These are phyloP conservation scores for Stenogyne calaminthoides DNA, from an alignment of 305 asterid species.

Conservation along the genomic window DNA sequence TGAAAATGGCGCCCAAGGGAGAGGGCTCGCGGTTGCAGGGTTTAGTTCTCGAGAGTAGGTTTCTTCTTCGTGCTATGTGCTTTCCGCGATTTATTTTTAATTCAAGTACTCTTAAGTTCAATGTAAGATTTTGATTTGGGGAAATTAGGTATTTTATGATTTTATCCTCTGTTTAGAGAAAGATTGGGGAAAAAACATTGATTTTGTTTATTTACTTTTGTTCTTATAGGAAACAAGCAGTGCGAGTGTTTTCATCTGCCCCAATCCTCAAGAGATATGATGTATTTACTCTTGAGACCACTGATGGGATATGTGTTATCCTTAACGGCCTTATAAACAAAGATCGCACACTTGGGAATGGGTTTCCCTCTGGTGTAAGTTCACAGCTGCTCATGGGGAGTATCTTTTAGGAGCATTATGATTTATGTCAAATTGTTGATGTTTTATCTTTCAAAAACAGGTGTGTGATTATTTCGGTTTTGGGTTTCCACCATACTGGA, in stretches of 20 bases:
- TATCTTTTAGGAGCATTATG: conserved; percentile 13
- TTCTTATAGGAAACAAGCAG: conserved; percentile 54
- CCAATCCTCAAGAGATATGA: conserved; percentile 63
- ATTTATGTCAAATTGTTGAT: conserved; percentile 13
- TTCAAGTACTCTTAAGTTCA: background rate
- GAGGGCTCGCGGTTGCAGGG: conserved; percentile 62
- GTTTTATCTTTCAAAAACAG: conserved; percentile 24
- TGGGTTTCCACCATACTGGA: conserved; percentile 79
- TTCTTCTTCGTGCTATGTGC: background rate
- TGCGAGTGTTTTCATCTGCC: conserved; percentile 69
- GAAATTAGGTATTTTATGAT: background rate
- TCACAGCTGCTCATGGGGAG: background rate
- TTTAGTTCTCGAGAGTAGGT: conserved; percentile 49
- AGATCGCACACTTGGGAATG: conserved; percentile 53
- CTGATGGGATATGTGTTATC: conserved; percentile 62
- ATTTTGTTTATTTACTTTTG: conserved; percentile 14
- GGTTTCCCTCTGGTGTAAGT: conserved; percentile 60
- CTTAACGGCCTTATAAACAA: conserved; percentile 61
- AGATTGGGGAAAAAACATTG: background rate
- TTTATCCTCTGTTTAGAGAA: background rate
- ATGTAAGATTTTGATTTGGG: background rate
- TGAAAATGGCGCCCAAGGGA: conserved; percentile 42
- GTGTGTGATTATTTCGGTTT: conserved; percentile 48
- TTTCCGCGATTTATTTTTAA: background rate
- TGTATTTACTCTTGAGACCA: conserved; percentile 60